Percentiles rank a stretch among this genome's conserved stretches.
Evolutionary conservation across 139 green algal genomes (phyloP).

Genomic region (Picochlorum sp.): DNA sequence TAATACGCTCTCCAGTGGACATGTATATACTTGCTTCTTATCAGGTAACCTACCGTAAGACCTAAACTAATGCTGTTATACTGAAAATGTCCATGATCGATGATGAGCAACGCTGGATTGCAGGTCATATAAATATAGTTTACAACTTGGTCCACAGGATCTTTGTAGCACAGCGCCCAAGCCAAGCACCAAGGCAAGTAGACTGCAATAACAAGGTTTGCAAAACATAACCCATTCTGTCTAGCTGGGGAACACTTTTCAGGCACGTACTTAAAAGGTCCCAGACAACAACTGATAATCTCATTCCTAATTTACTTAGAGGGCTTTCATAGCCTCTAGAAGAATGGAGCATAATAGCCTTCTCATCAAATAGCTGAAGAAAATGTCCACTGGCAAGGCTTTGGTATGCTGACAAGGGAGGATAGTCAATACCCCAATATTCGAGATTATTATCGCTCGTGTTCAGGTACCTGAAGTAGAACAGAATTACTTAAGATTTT

Average conservation of each 20-base stretch:
- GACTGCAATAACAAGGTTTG: slow-evolving; percentile 27
- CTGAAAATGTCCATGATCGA: slow-evolving; percentile 98
- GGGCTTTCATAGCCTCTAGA: slow-evolving; percentile 72
- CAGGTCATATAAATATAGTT: slow-evolving; percentile 51
- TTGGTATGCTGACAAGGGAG: slow-evolving; percentile 89
- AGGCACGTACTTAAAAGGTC: slow-evolving; percentile 40
- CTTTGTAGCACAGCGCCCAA: slow-evolving; percentile 1
- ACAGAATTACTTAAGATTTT: neutral
- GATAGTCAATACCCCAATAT: slow-evolving; percentile 98
- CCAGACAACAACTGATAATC: slow-evolving; percentile 65
- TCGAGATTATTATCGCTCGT: slow-evolving; percentile 42
- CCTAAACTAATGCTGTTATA: slow-evolving; percentile 91
- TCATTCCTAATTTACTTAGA: slow-evolving; percentile 71
- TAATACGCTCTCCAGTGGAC: neutral
- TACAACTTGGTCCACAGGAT: neutral
- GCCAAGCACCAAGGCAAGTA: slow-evolving; percentile 67
- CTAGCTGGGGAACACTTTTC: neutral
- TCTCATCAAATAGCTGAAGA: slow-evolving; percentile 55
- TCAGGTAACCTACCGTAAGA: slow-evolving; percentile 26
- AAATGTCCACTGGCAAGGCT: slow-evolving; percentile 65
- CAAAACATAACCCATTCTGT: neutral
- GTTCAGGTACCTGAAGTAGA: slow-evolving; percentile 26
- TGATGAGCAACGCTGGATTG: slow-evolving; percentile 73
- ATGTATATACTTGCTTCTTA: too few species aligned
- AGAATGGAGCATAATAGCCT: slow-evolving; percentile 48